Percentiles rank a stretch among this genome's conserved stretches.
Conservation (phyloP, 1,284 basidiomycete species). For the Ceratobasidium sp. region DNA sequence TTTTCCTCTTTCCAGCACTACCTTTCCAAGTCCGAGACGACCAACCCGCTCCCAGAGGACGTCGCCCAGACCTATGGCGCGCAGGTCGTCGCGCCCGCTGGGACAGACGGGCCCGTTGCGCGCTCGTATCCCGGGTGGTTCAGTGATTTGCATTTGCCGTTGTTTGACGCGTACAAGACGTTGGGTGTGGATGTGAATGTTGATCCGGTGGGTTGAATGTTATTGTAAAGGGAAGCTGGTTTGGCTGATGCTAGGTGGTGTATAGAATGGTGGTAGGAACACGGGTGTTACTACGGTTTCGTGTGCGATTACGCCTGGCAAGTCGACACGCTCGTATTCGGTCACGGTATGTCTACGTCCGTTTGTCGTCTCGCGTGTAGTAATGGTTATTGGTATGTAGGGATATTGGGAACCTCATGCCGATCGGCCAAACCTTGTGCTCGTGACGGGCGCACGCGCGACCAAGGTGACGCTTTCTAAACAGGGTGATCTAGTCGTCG, state of each 20-base stretch:
- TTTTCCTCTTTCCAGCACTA: conserved; percentile 34
- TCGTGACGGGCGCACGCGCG: conserved; percentile 34
- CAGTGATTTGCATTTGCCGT: conserved; percentile 30
- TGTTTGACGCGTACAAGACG: conserved; percentile 37
- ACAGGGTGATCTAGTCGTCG: conserved; percentile 37
- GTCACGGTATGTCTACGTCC: conserved; percentile 3
- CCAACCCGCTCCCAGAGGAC: conserved; percentile 29
- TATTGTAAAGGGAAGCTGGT: background rate
- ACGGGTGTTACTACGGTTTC: conserved; percentile 22
- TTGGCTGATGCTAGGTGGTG: background rate
- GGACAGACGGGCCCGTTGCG: conserved; percentile 27
- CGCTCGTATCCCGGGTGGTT: conserved; percentile 34
- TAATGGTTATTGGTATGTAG: background rate
- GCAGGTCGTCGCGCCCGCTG: conserved; percentile 22
- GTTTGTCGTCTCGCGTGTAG: background rate
- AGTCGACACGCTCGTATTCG: conserved; percentile 35
- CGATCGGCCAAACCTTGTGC: conserved; percentile 22
- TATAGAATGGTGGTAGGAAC: conserved; percentile 32
- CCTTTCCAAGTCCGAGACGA: conserved; percentile 33
- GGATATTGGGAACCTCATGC: conserved; percentile 34
- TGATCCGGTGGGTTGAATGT: conserved; percentile 16
- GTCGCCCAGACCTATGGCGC: conserved; percentile 21
- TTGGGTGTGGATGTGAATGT: conserved; percentile 35
- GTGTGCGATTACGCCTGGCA: conserved; percentile 29
- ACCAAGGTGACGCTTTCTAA: conserved; percentile 16